Evolutionary conservation across 352 stramenopile genomes (phyloP).

Genomic region (Phytophthora parvispora): DNA sequence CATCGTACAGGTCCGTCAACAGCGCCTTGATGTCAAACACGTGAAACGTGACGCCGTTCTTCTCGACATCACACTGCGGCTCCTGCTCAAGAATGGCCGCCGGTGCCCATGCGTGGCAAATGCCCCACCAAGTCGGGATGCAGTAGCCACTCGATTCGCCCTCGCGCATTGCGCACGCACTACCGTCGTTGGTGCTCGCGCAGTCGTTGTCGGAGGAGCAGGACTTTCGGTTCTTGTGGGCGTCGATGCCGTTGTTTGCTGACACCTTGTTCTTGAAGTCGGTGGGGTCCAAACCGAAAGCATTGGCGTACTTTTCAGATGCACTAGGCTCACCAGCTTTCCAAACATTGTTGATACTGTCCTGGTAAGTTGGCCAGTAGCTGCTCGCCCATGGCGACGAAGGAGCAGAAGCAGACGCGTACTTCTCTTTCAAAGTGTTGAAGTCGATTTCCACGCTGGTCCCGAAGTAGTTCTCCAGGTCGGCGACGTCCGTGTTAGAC

Average conservation of each 20-base stretch:
- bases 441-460: neutral
- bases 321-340: neutral
- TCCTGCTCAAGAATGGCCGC: constrained; percentile 39
- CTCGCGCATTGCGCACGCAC: neutral
- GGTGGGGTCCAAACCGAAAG: neutral
- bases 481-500: neutral
- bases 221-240: neutral
- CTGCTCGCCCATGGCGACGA: neutral
- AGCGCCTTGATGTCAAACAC: constrained; percentile 41
- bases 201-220: neutral
- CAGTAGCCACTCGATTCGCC: neutral
- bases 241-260: neutral
- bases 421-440: neutral
- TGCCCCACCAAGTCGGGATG: constrained; percentile 3
- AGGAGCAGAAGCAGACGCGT: neutral
- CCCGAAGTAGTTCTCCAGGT: neutral
- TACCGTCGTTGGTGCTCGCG: neutral
- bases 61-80: constrained; percentile 31
- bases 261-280: neutral
- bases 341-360: neutral
- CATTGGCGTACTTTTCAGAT: neutral
- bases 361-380: neutral
- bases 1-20: constrained; percentile 34
- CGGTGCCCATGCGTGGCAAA: constrained; percentile 43
- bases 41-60: constrained; percentile 39